A percentile compares a stretch with the other conserved stretches of the same genome.
Evolutionary conservation across 768 basidiomycete species (phyloP).

Genomic region (Podaxis mareebaensis): DNA sequence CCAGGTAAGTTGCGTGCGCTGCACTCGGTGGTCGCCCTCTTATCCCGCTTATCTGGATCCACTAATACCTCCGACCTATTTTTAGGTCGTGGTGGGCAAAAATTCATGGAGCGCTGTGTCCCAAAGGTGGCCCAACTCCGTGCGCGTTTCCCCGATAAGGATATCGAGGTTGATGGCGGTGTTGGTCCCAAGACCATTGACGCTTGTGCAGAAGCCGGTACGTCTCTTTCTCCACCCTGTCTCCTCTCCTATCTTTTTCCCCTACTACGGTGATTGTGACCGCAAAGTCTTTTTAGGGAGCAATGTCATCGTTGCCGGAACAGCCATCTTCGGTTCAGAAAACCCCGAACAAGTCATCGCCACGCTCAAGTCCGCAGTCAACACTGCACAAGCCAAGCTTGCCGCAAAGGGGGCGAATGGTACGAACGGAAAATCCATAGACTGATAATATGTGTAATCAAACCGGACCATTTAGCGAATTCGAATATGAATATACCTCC

Average conservation of each 20-base stretch:
- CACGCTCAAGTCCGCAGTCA: slow-evolving; percentile 67
- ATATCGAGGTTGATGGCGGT: slow-evolving; percentile 98
- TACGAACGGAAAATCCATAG: slow-evolving; percentile 14
- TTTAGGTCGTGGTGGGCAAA: slow-evolving; percentile 90
- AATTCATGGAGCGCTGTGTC: slow-evolving; percentile 91
- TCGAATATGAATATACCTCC: slow-evolving; percentile 9
- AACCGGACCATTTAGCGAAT: slow-evolving; percentile 3
- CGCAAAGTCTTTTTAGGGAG: slow-evolving; percentile 56
- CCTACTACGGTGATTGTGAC: background rate
- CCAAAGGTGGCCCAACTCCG: slow-evolving; percentile 92
- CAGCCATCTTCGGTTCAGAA: slow-evolving; percentile 86
- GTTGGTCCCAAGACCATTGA: slow-evolving; percentile 91
- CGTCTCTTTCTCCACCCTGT: slow-evolving; percentile 17
- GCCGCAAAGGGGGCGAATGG: slow-evolving; percentile 12
- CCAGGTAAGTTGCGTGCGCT: slow-evolving; percentile 58
- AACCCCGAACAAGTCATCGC: slow-evolving; percentile 79
- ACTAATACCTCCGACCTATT: background rate
- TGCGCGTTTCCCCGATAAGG: slow-evolving; percentile 85
- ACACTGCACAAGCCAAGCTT: slow-evolving; percentile 59
- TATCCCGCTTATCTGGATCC: slow-evolving; percentile 2
- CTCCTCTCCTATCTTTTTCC: background rate
- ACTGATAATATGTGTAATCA: slow-evolving; percentile 3
- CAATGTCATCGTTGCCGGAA: slow-evolving; percentile 98
- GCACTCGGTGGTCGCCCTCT: background rate
- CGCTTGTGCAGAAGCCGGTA: slow-evolving; percentile 88